Conservation (phyloP, 2,329 filamentous ascomycete species). For the Apiospora rasikravindrae region DNA sequence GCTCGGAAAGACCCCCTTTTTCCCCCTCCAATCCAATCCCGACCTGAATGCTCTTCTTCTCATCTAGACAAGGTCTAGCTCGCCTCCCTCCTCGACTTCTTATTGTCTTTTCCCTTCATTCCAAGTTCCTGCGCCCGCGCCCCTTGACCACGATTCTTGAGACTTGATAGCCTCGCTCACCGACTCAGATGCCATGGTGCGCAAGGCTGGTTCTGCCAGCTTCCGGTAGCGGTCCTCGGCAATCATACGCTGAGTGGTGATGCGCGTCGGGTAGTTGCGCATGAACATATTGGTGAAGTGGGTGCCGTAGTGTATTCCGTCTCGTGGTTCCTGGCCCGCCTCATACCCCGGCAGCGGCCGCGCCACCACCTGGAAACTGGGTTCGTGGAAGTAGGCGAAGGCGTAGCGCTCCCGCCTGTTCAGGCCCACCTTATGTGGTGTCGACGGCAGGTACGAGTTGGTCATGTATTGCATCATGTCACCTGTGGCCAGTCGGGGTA, state of each 20-base stretch:
- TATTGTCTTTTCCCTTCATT: not conserved
- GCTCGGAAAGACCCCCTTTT: not conserved
- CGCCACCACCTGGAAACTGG: conserved; percentile 51
- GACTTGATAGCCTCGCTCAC: not conserved
- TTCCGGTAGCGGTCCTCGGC: conserved; percentile 38
- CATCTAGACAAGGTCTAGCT: not conserved
- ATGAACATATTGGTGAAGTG: conserved; percentile 59
- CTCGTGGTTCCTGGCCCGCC: conserved; percentile 34
- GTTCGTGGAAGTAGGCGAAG: conserved; percentile 58
- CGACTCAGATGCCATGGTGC: not conserved
- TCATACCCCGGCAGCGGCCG: conserved; percentile 48
- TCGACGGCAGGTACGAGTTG: conserved; percentile 50
- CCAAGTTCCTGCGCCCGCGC: not conserved
- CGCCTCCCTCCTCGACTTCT: not conserved
- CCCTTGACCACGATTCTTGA: not conserved
- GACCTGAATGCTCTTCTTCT: not conserved
- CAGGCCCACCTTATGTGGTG: conserved; percentile 56
- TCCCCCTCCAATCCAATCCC: not conserved
- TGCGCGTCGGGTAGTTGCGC: conserved; percentile 53
- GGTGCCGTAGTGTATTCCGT: conserved; percentile 56
- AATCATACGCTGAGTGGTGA: conserved; percentile 47
- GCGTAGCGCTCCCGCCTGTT: conserved; percentile 53
- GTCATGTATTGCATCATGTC: conserved; percentile 60
- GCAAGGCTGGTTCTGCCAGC: not conserved
- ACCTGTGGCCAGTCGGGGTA: conserved; percentile 35